These are phyloP conservation scores for Suhomyces xylopsoci DNA, from an alignment of 805 yeast genomes.

Conservation along the genomic window DNA sequence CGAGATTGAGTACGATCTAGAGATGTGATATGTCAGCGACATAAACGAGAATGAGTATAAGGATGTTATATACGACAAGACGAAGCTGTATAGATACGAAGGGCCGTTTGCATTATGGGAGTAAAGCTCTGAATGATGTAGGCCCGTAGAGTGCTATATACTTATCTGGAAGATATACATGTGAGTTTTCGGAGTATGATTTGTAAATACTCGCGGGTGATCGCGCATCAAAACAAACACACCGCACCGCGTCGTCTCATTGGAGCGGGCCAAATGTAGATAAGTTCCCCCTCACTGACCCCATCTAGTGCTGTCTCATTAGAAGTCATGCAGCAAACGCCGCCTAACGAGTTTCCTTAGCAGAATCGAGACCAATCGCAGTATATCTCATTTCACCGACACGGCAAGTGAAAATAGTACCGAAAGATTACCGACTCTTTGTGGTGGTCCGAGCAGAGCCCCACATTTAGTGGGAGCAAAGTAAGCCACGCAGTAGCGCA, in stretches of 20 bases:
- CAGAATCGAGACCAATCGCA: constrained; percentile 21
- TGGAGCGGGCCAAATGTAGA: constrained; percentile 50
- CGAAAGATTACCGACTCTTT: too few species aligned
- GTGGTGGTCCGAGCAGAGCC: constrained; percentile 46
- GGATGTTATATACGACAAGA: neutral
- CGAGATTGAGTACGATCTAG: neutral
- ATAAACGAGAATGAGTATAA: neutral
- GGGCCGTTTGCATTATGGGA: neutral
- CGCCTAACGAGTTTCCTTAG: constrained; percentile 36
- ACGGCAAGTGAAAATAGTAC: constrained; percentile 30
- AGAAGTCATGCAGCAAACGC: constrained; percentile 30
- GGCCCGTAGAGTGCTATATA: neutral
- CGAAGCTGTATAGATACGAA: neutral
- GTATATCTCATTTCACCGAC: constrained; percentile 40
- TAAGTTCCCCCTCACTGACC: constrained; percentile 45
- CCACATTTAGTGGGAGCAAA: constrained; percentile 72
- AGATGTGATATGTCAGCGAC: neutral
- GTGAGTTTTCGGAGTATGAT: neutral
- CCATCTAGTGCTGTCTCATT: constrained; percentile 52
- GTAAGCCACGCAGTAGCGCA: constrained; percentile 38
- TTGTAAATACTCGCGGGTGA: neutral
- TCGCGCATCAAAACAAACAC: neutral
- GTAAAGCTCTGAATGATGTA: neutral
- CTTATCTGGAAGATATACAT: neutral
- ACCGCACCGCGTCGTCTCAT: neutral